A percentile compares a stretch with the other conserved stretches of the same genome.
These are phyloP conservation scores for Leccinum fallax DNA, from an alignment of 1,284 basidiomycete genomes.

Conservation along the genomic window DNA sequence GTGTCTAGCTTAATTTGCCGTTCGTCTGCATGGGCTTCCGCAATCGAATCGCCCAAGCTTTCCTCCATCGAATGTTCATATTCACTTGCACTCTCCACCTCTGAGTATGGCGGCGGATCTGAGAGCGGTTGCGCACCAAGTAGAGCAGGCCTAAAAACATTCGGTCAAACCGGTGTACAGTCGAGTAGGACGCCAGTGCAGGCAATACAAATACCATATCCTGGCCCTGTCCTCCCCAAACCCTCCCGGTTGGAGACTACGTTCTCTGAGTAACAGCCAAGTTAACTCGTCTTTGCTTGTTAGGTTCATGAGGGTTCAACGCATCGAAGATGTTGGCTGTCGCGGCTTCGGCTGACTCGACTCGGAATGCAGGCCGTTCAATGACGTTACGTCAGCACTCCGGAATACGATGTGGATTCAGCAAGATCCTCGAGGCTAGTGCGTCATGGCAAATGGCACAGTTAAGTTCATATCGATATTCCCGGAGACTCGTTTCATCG, in stretches of 20 bases:
- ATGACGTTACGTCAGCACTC: slow-evolving; percentile 25
- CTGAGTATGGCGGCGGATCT: slow-evolving; percentile 33
- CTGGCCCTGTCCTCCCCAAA: slow-evolving; percentile 57
- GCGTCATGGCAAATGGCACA: neutral
- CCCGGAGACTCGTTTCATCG: neutral
- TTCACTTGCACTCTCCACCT: slow-evolving; percentile 19
- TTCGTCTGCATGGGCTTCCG: slow-evolving; percentile 70
- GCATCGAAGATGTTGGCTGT: slow-evolving; percentile 8
- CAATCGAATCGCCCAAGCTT: slow-evolving; percentile 10
- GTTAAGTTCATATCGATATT: neutral
- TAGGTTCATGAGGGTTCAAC: slow-evolving; percentile 25
- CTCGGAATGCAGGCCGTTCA: neutral
- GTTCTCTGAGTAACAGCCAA: slow-evolving; percentile 51
- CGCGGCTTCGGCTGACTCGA: neutral
- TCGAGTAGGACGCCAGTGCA: neutral
- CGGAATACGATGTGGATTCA: slow-evolving; percentile 6
- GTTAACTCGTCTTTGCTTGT: slow-evolving; percentile 37
- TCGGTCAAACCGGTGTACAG: slow-evolving; percentile 12
- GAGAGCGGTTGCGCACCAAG: slow-evolving; percentile 26
- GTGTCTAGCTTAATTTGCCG: slow-evolving; percentile 86
- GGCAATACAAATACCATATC: slow-evolving; percentile 54
- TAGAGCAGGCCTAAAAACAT: slow-evolving; percentile 26
- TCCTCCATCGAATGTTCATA: slow-evolving; percentile 8
- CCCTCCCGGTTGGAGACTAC: slow-evolving; percentile 60
- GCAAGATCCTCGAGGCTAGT: slow-evolving; percentile 1